These are phyloP conservation scores for Thielaviopsis populi DNA, from an alignment of 2,329 filamentous ascomycete species.

Conservation along the genomic window DNA sequence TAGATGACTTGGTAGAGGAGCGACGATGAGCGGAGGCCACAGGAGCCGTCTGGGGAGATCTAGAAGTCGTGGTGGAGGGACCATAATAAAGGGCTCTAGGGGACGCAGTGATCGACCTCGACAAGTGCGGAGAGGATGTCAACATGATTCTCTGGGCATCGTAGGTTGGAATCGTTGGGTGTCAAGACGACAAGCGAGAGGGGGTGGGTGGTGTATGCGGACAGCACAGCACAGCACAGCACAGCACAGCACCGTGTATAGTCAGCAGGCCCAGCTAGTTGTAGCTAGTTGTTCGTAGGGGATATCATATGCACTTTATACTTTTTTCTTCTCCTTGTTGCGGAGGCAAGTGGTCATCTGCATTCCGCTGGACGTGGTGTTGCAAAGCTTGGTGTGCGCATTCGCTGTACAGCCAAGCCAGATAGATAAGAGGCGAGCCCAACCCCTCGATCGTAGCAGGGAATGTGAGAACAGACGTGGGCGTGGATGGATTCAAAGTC, in stretches of 20 bases:
- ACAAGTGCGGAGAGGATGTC: conserved; percentile 16
- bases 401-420: not conserved
- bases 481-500: not conserved
- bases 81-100: conserved; percentile 16
- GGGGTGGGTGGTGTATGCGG: not conserved
- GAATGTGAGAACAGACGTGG: not conserved
- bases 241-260: not conserved
- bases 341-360: not conserved
- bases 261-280: not conserved
- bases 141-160: conserved; percentile 16
- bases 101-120: conserved; percentile 14
- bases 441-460: not conserved
- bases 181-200: not conserved
- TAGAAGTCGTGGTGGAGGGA: conserved; percentile 10
- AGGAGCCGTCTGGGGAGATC: conserved; percentile 11
- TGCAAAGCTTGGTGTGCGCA: not conserved
- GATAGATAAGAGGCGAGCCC: not conserved
- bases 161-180: conserved; percentile 2
- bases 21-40: conserved; percentile 5
- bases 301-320: not conserved
- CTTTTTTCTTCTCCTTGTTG: not conserved
- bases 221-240: not conserved
- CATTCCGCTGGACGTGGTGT: not conserved
- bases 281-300: not conserved
- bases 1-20: conserved; percentile 13